Conservation (phyloP, 1,284 basidiomycete genomes). For the Puccinia coronata region DNA sequence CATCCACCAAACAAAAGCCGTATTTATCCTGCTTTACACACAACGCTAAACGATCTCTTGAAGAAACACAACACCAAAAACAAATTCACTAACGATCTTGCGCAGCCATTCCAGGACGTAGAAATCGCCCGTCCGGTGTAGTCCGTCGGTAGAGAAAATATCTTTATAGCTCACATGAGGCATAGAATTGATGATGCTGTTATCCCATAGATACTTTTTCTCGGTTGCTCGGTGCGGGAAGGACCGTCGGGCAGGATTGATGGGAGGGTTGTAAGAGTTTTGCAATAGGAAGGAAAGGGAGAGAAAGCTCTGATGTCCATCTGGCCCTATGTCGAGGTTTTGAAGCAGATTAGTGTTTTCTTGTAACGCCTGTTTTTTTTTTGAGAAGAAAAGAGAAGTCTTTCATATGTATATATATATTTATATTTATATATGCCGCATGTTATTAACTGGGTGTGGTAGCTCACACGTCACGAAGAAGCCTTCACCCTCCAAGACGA, state of each 20-base stretch:
- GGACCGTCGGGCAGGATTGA: neutral
- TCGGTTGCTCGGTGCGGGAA: slow-evolving; percentile 30
- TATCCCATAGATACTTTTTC: slow-evolving; percentile 70
- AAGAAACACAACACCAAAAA: no score
- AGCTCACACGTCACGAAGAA: slow-evolving; percentile 12
- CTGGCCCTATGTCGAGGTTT: slow-evolving; percentile 17
- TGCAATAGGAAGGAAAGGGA: slow-evolving; percentile 28
- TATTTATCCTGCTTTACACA: slow-evolving; percentile 39
- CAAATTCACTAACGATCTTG: slow-evolving; percentile 77
- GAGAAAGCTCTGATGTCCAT: slow-evolving; percentile 30
- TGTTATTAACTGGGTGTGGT: neutral
- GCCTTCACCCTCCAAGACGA: neutral
- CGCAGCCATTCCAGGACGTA: slow-evolving; percentile 74
- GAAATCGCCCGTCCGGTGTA: slow-evolving; percentile 59
- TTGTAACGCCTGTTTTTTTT: no score
- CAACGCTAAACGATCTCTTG: no score
- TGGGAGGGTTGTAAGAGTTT: slow-evolving; percentile 19
- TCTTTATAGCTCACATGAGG: slow-evolving; percentile 76
- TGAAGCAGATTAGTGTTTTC: neutral
- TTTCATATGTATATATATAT: no score
- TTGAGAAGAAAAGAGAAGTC: no score
- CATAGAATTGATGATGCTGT: slow-evolving; percentile 72
- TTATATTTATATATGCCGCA: no score
- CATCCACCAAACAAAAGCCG: slow-evolving; percentile 38
- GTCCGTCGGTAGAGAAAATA: slow-evolving; percentile 69